phyloP scores from a whole-genome alignment of 768 basidiomycete genomes.

The Rubroboletus satanas region DNA sequence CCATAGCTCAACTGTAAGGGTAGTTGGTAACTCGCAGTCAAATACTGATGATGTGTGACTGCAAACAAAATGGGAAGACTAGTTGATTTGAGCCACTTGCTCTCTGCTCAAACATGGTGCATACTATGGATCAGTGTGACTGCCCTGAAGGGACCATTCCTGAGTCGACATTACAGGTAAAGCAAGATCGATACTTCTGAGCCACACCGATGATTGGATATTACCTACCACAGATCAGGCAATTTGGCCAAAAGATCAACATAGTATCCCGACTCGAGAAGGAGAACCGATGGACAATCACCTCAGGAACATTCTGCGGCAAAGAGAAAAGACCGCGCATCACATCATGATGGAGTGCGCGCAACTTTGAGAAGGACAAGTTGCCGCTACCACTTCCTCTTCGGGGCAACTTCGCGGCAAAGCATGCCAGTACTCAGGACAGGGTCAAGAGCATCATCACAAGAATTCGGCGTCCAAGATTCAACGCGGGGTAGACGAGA shows the following conservation, averaged over 20 bases:
- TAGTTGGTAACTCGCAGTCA: not conserved
- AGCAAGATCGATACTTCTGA: not conserved
- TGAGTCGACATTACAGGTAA: not conserved
- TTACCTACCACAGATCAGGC: not conserved
- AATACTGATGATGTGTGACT: not conserved
- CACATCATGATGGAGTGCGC: not conserved
- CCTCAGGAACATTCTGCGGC: not conserved
- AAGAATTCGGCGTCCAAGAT: not conserved
- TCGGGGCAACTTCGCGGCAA: slow-evolving; percentile 12
- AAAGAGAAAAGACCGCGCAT: not conserved
- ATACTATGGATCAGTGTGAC: not conserved
- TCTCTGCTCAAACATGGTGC: not conserved
- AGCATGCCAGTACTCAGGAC: not conserved
- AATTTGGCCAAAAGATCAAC: not conserved
- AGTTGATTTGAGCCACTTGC: not conserved
- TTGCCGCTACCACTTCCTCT: slow-evolving; percentile 9
- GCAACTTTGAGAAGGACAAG: not conserved
- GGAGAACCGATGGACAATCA: slow-evolving; percentile 6
- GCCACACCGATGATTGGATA: not conserved
- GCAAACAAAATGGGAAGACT: not conserved
- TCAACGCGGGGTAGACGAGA: slow-evolving; percentile 1
- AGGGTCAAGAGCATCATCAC: not conserved
- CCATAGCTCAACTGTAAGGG: not conserved
- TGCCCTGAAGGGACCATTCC: not conserved
- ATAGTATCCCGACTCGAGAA: not conserved